Conservation (phyloP, 148 eudicot species). For the Cornus kousa region DNA sequence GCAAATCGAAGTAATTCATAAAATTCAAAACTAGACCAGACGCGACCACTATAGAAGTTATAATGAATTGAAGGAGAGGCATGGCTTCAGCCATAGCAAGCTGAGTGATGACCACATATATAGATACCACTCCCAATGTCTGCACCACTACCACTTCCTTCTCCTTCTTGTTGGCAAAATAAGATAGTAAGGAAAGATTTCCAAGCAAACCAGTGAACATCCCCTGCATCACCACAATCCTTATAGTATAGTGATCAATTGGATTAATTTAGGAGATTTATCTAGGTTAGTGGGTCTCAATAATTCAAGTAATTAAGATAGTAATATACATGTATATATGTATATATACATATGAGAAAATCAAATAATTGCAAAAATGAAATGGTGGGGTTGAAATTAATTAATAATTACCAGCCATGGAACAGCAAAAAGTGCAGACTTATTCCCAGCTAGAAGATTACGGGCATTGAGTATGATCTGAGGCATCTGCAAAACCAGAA, state of each 20-base stretch:
- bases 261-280: no score
- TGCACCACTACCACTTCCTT: constrained; percentile 82
- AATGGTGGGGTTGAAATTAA: neutral
- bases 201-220: constrained; percentile 92
- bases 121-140: constrained; percentile 78
- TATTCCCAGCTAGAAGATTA: constrained; percentile 78
- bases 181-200: constrained; percentile 77
- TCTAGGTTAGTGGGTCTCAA: neutral
- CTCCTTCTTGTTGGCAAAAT: constrained; percentile 89
- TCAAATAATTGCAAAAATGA: neutral
- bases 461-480: constrained; percentile 88
- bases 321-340: no score
- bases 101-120: constrained; percentile 72
- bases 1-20: constrained; percentile 68
- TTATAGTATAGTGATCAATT: neutral
- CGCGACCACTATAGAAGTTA: constrained; percentile 60
- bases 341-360: neutral
- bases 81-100: constrained; percentile 87
- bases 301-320: neutral
- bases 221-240: constrained; percentile 44
- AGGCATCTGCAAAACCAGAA: constrained; percentile 84
- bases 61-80: constrained; percentile 65
- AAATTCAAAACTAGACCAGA: constrained; percentile 70
- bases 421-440: constrained; percentile 71
- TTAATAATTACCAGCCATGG: constrained; percentile 85